These are phyloP conservation scores for Eutrema heterophyllum DNA, from an alignment of 345 rosid genomes.

Conservation along the genomic window DNA sequence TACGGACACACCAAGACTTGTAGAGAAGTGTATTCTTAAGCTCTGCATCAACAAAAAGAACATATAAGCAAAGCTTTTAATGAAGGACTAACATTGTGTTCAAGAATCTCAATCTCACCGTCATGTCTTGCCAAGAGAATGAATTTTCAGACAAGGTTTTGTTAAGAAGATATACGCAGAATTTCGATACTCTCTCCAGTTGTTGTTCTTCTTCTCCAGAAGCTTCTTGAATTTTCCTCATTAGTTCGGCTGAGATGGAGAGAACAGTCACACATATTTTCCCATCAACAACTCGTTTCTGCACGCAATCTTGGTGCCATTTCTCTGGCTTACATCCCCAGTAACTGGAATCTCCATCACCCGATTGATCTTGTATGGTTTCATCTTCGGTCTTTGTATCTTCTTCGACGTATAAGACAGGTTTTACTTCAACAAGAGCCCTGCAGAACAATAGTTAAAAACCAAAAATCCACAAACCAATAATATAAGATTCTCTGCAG, in stretches of 20 bases:
- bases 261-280: constrained; percentile 57
- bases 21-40: constrained; percentile 57
- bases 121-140: constrained; percentile 66
- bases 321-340: constrained; percentile 63
- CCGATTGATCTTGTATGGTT: constrained; percentile 21
- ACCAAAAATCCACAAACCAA: neutral
- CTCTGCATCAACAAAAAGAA: constrained; percentile 39
- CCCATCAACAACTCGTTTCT: constrained; percentile 58
- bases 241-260: constrained; percentile 48
- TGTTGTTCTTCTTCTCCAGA: constrained; percentile 29
- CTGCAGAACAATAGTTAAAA: constrained; percentile 40
- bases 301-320: constrained; percentile 80
- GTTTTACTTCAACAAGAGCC: constrained; percentile 87
- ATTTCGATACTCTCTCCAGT: constrained; percentile 48
- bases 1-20: constrained; percentile 38
- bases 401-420: constrained; percentile 56
- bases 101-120: constrained; percentile 44
- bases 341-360: constrained; percentile 21
- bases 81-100: neutral
- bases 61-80: neutral
- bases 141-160: constrained; percentile 46
- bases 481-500: neutral
- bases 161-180: constrained; percentile 73
- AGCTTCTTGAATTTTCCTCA: constrained; percentile 36
- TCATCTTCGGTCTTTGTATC: constrained; percentile 35